Evolutionary conservation across 768 basidiomycete species (phyloP), one percentile per base, ranked within the genome.

Genomic region (Leccinum pellstonianum): DNA sequence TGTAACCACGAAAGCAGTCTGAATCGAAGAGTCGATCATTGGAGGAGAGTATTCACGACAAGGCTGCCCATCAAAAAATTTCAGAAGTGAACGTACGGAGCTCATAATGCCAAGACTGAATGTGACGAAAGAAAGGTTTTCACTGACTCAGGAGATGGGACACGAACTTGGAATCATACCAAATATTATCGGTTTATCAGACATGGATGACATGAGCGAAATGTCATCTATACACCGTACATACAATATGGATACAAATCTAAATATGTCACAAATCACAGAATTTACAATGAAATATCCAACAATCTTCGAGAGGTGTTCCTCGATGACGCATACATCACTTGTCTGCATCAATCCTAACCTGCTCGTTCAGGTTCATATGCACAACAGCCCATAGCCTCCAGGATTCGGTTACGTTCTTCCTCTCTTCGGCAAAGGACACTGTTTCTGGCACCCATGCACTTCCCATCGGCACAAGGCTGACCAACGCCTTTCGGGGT

Each of bases 371-470:
- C 68, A 2, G 72, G 77, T 59, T 85, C 83, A 62, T 80, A 85
- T 25, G 73, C 70, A 43, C 77, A 72, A 62, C 84, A 85, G 14
- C 79, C 76, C 48, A 83, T 71, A 21, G 63, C 64, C 59, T 73
- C 72, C 35, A 86, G 63, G 76, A 85, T 84, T 54, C 62, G 68
- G 41, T 60, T 66, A 19, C 81, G 77, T 61, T 78, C 78, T 56
- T 77, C 72, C 41, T 81, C 81, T 58, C 74, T 73, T 56, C 75
- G 70, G 66, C 77, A 79, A 12, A 76, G 14, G 2, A 79, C 66
- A 55, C 73, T 78, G 54, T 76, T 77, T 6, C 66, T 65, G 25
- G 69, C 62, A 1, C 79, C 77, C 67, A 77, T 75, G 55, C 77
- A 80, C 62, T 75, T 75, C 4, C 79, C 80, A 12, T 69, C 69